Percentiles rank a stretch among this genome's conserved stretches.
These are phyloP conservation scores for Neocucurbitaria cava DNA, from an alignment of 2,329 filamentous ascomycete species.

Conservation along the genomic window DNA sequence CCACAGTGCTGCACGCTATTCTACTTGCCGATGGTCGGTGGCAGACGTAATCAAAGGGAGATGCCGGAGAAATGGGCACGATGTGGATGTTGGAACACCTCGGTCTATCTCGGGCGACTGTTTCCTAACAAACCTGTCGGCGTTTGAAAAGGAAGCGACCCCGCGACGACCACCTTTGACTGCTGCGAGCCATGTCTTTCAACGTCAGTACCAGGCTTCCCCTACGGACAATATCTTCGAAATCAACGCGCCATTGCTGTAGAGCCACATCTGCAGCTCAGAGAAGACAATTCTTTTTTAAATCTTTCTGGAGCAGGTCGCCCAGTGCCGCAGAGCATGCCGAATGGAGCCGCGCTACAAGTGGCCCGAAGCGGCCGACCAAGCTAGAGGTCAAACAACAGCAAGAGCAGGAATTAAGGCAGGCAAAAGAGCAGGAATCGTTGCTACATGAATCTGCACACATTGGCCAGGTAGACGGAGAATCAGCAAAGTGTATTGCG, in stretches of 20 bases:
- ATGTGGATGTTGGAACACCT: slow-evolving; percentile 13
- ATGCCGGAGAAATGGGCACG: slow-evolving; percentile 21
- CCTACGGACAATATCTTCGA: not conserved
- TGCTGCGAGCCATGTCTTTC: slow-evolving; percentile 36
- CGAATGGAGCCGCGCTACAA: slow-evolving; percentile 27
- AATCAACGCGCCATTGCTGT: not conserved
- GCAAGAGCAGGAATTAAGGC: slow-evolving; percentile 15
- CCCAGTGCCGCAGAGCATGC: slow-evolving; percentile 22
- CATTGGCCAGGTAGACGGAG: slow-evolving; percentile 29
- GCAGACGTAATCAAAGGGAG: slow-evolving; percentile 9
- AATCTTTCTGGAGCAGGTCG: slow-evolving; percentile 27
- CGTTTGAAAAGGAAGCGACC: slow-evolving; percentile 25
- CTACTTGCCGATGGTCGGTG: slow-evolving; percentile 20
- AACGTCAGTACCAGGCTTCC: slow-evolving; percentile 29
- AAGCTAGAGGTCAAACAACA: slow-evolving; percentile 23
- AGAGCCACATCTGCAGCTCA: slow-evolving; percentile 2
- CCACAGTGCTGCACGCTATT: slow-evolving; percentile 12
- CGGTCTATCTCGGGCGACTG: slow-evolving; percentile 22
- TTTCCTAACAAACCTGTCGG: slow-evolving; percentile 20
- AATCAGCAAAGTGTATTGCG: slow-evolving; percentile 35
- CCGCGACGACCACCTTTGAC: slow-evolving; percentile 13
- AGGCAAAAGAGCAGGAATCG: slow-evolving; percentile 18
- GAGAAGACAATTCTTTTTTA: slow-evolving; percentile 21
- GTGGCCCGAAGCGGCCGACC: slow-evolving; percentile 26
- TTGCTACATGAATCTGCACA: slow-evolving; percentile 7